Evolutionary conservation across 2,329 filamentous ascomycete species (phyloP).

Genomic region (Aurifilum marmelostoma): DNA sequence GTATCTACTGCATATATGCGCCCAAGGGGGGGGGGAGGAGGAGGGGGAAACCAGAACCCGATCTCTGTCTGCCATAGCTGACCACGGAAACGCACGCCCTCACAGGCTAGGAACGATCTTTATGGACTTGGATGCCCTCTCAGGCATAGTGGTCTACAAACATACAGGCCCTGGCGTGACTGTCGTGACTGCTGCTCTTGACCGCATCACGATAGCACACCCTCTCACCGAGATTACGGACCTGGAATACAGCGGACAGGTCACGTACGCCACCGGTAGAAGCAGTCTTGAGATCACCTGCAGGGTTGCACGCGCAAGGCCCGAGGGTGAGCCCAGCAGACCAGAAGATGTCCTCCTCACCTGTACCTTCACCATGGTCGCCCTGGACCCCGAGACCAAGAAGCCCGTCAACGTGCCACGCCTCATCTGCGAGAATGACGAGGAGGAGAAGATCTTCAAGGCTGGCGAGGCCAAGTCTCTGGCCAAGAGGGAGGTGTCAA

Average conservation of each 20-base stretch:
- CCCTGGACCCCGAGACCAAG: slow-evolving; percentile 69
- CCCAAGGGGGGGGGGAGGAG: too few relatives aligned
- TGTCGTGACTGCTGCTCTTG: slow-evolving; percentile 53
- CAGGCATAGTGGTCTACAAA: slow-evolving; percentile 73
- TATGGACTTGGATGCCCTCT: slow-evolving; percentile 80
- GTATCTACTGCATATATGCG: slow-evolving; percentile 46
- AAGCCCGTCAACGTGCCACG: slow-evolving; percentile 64
- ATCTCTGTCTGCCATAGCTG: background rate
- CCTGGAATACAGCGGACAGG: slow-evolving; percentile 67
- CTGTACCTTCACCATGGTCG: slow-evolving; percentile 75
- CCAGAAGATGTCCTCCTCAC: slow-evolving; percentile 50
- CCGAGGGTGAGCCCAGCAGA: slow-evolving; percentile 55
- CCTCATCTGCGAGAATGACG: slow-evolving; percentile 60
- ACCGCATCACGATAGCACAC: slow-evolving; percentile 63
- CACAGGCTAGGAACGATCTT: slow-evolving; percentile 69
- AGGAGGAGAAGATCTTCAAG: slow-evolving; percentile 66
- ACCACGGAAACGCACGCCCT: background rate
- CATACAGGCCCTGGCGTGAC: slow-evolving; percentile 60
- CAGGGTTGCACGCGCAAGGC: slow-evolving; percentile 70
- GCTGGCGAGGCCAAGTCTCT: slow-evolving; percentile 62
- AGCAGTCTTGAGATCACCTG: slow-evolving; percentile 76
- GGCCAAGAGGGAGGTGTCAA: slow-evolving; percentile 65
- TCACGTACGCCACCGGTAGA: slow-evolving; percentile 71
- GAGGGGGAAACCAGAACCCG: too few relatives aligned
- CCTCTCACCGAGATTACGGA: slow-evolving; percentile 78